These are phyloP conservation scores for Plasmodium ovale DNA, from an alignment of 169 alveolate genomes.

Conservation along the genomic window DNA sequence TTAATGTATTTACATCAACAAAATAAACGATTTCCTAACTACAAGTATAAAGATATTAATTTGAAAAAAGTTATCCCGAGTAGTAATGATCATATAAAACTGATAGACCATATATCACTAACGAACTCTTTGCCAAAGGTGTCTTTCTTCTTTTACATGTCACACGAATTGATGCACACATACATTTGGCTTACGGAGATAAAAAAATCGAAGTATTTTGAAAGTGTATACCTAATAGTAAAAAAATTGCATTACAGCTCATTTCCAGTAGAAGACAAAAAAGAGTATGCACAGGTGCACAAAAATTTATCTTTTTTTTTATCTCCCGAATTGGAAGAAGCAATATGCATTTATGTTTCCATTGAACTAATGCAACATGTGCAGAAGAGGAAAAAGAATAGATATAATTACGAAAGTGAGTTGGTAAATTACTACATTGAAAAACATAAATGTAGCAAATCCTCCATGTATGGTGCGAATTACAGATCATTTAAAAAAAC, in stretches of 20 bases:
- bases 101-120: slow-evolving; percentile 38
- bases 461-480: slow-evolving; percentile 34
- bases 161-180: slow-evolving; percentile 56
- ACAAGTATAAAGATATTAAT: slow-evolving; percentile 19
- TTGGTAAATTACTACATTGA: slow-evolving; percentile 21
- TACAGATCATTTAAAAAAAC: slow-evolving; percentile 14
- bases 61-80: not conserved
- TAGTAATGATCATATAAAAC: slow-evolving; percentile 16
- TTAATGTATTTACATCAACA: slow-evolving; percentile 33
- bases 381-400: not conserved
- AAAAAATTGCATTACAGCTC: not conserved
- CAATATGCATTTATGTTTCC: slow-evolving; percentile 33
- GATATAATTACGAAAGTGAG: not conserved
- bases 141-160: slow-evolving; percentile 28
- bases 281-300: not conserved
- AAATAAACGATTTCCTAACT: slow-evolving; percentile 18
- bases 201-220: slow-evolving; percentile 2
- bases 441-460: slow-evolving; percentile 21
- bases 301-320: slow-evolving; percentile 26
- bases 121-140: slow-evolving; percentile 23
- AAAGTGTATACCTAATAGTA: not conserved
- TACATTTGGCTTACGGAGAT: slow-evolving; percentile 23
- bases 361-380: slow-evolving; percentile 23
- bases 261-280: not conserved
- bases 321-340: slow-evolving; percentile 47